Evolutionary conservation across 2,329 filamentous ascomycete genomes (phyloP), one percentile per base, ranked within the genome.

Genomic region (Venturia pyrina): DNA sequence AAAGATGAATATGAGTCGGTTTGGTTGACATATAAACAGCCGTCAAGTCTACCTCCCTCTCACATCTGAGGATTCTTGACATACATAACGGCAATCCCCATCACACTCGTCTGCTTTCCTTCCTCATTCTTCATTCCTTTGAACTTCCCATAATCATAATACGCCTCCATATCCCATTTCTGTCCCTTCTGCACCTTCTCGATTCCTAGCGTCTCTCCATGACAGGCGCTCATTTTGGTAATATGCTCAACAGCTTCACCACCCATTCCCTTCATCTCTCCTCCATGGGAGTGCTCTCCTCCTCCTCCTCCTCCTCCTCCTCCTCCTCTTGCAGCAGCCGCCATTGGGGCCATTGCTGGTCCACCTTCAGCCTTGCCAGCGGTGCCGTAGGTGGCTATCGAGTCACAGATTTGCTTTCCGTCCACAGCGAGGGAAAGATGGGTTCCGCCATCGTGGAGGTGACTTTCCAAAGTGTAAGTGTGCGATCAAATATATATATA

Each of bases 71-170:
- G 28, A 10, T 57, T 57, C 50, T 57, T 57, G 3, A 34, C 50
- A 57, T 57, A 34, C 50, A 66, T 65, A 37, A 65, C n/a, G 4
- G 64, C 50, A 53, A 65, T 64, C 15, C 64, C 59, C 64, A 65
- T 65, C 17, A 65, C 32, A 37, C 62, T 64, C 37, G 21, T 41
- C n/a, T 46, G 64, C 57, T 61, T 62, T 6, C 41, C 59, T 8
- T 34, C 46, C 11, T 43, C 32, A 41, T 44, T 48, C n/a, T 44
- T 34, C 28, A 44, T 62, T 13, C 64, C 64, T 8, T 15, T 37
- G 17, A 32, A 44, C 28, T 43, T 46, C 10, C 15, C 64, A 21
- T 65, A 64, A 40, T 65, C 64, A 48, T 65, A 65, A 40, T 5
- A 44, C 3, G 28, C 64, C 34, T 40, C 43, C 21, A 65, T 40